Evolutionary conservation across 1,284 basidiomycete genomes (phyloP).

Genomic region (Phellinidium pouzarii): DNA sequence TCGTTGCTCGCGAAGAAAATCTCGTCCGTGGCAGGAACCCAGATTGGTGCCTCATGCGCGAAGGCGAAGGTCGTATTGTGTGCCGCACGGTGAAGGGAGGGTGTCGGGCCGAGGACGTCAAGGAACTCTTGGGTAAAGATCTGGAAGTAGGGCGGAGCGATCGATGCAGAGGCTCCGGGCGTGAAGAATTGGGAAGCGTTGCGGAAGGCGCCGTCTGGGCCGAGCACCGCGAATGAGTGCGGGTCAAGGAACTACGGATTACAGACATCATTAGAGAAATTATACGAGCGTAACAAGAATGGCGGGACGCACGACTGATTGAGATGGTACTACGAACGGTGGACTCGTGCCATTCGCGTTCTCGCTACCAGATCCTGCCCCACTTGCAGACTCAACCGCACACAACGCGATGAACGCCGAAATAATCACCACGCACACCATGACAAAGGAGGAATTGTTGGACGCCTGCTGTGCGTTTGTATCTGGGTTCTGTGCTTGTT

Average conservation of each 20-base stretch:
- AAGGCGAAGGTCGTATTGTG: constrained; percentile 35
- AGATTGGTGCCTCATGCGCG: constrained; percentile 34
- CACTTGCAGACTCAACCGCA: no score
- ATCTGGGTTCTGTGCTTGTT: no score
- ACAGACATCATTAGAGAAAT: background rate
- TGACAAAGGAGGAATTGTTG: no score
- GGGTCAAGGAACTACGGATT: constrained; percentile 26
- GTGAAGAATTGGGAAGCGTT: constrained; percentile 27
- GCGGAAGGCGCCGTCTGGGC: constrained; percentile 27
- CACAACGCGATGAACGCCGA: no score
- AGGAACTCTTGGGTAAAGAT: constrained; percentile 58
- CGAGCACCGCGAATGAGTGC: constrained; percentile 26
- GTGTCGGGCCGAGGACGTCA: constrained; percentile 47
- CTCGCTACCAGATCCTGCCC: no score
- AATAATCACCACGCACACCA: no score
- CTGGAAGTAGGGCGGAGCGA: constrained; percentile 58
- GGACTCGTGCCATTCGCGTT: no score
- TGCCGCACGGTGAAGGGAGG: constrained; percentile 53
- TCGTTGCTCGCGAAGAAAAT: constrained; percentile 36
- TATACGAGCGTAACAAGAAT: background rate
- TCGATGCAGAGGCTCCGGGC: constrained; percentile 30
- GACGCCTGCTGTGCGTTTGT: no score
- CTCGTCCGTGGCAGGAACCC: constrained; percentile 29
- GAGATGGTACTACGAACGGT: background rate
- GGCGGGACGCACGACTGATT: background rate